These are phyloP conservation scores for Xylariaceae sp. DNA, from an alignment of 2,329 filamentous ascomycete genomes.

Conservation along the genomic window DNA sequence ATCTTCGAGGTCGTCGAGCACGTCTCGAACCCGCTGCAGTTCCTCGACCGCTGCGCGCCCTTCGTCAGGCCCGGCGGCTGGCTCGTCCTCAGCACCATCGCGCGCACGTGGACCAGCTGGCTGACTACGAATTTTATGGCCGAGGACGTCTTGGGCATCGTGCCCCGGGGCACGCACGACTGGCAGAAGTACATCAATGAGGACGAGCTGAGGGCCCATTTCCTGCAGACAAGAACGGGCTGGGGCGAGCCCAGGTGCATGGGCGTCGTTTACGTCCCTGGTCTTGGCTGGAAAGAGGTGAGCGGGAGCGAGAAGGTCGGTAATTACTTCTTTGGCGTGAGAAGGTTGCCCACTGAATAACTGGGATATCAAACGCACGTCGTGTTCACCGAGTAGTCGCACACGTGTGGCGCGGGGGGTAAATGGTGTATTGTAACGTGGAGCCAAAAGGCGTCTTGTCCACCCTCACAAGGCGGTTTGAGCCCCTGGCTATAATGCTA, in stretches of 20 bases:
- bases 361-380: not conserved
- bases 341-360: constrained; percentile 25
- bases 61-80: constrained; percentile 90
- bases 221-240: constrained; percentile 50
- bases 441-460: not conserved
- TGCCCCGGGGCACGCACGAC: constrained; percentile 91
- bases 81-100: constrained; percentile 91
- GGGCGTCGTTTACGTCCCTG: constrained; percentile 90
- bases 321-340: constrained; percentile 93
- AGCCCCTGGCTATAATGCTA: not conserved
- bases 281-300: constrained; percentile 85
- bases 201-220: constrained; percentile 67
- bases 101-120: constrained; percentile 86
- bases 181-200: constrained; percentile 96
- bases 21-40: constrained; percentile 73
- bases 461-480: not conserved
- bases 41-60: constrained; percentile 70
- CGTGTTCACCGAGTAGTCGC: not conserved
- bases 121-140: constrained; percentile 90
- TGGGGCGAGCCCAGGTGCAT: constrained; percentile 66
- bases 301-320: constrained; percentile 80
- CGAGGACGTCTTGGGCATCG: constrained; percentile 83
- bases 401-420: not conserved
- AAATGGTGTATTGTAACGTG: not conserved
- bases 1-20: constrained; percentile 97